Base-by-base conservation (phyloP, 2,329 filamentous ascomycete species). In the Mycosphaerella sp. region DNA sequence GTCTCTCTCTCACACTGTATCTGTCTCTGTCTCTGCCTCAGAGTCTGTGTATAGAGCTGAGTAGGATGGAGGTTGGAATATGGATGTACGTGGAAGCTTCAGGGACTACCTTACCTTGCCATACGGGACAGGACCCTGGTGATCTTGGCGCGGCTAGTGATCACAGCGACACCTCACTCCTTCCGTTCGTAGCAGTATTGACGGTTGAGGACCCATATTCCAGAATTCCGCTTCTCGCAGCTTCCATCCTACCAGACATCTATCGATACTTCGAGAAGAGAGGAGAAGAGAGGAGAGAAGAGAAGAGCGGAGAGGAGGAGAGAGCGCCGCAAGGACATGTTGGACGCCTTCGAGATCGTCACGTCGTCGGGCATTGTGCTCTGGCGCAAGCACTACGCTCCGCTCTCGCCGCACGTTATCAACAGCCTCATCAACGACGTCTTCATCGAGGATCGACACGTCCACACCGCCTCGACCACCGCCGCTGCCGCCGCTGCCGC, bases 301-400 rank as follows among this genome's bases (percentile, higher is more conserved):
- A 29, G 26, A 29, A 7, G 21, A 36, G 11, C 4, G 36, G 23
- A n/a, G 31, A 21, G 21, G 11, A 38, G 43, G 38, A n/a, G 29
- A n/a, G 43, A 45, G 29, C 17, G 26, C 26, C 26, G 26, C 26
- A n/a, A 39, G 29, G n/a, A 63, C 54, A 97, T 97, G 92, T 76
- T 98, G 74, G 93, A 98, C 76, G 86, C 88, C 12, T 98, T 98
- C 71, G 92, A 98, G 73, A 93, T 98, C 62, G 74, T 98, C 58
- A 96, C 92, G 57, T 95, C 92, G 38, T 95, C 91, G 3, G 93
- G 93, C 53, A 91, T 98, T 59, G 93, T 98, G 54, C 82, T 98
- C 52, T 98, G 93, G 93, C 96, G 92, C 58, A 86, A 87, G 69
- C 86, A 84, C 26, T 95, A 92, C 70, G 83, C 85, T 51, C 80